Conservation (phyloP, 805 yeast genomes). For the Suhomyces sp. region DNA sequence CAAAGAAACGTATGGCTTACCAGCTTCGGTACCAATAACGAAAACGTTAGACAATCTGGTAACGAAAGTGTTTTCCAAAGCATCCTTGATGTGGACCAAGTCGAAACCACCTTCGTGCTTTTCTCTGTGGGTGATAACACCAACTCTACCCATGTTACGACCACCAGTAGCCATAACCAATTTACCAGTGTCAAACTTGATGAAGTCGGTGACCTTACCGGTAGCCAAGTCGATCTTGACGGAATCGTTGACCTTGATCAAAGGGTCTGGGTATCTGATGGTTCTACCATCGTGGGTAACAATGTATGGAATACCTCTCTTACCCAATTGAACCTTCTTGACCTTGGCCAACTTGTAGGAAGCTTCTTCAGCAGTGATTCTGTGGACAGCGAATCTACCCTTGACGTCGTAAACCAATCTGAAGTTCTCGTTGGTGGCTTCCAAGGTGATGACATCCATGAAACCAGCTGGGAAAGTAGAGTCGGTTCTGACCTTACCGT, state of each 20-base stretch:
- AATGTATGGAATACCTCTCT: conserved; percentile 96
- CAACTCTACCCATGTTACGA: conserved; percentile 97
- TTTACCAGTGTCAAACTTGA: conserved; percentile 88
- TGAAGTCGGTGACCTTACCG: conserved; percentile 87
- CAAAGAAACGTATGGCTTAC: conserved; percentile 89
- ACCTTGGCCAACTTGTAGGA: conserved; percentile 97
- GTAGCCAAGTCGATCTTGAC: conserved; percentile 95
- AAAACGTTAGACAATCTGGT: conserved; percentile 93
- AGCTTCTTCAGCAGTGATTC: conserved; percentile 98
- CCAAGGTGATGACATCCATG: conserved; percentile 97
- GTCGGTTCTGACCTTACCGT: conserved; percentile 99
- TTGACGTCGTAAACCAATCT: conserved; percentile 97
- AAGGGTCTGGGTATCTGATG: conserved; percentile 98
- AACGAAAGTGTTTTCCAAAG: conserved; percentile 91
- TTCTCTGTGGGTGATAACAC: conserved; percentile 94
- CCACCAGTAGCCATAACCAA: conserved; percentile 95
- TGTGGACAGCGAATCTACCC: conserved; percentile 99
- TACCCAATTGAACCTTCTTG: conserved; percentile 96
- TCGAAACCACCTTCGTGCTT: conserved; percentile 98
- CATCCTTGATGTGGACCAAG: conserved; percentile 93
- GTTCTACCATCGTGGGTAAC: conserved; percentile 99
- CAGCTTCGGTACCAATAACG: conserved; percentile 86
- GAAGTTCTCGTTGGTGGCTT: conserved; percentile 99
- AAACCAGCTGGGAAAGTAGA: conserved; percentile 98
- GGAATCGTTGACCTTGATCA: conserved; percentile 94